These are phyloP conservation scores for Scytalidium lignicola DNA, from an alignment of 2,329 filamentous ascomycete genomes.

Conservation along the genomic window DNA sequence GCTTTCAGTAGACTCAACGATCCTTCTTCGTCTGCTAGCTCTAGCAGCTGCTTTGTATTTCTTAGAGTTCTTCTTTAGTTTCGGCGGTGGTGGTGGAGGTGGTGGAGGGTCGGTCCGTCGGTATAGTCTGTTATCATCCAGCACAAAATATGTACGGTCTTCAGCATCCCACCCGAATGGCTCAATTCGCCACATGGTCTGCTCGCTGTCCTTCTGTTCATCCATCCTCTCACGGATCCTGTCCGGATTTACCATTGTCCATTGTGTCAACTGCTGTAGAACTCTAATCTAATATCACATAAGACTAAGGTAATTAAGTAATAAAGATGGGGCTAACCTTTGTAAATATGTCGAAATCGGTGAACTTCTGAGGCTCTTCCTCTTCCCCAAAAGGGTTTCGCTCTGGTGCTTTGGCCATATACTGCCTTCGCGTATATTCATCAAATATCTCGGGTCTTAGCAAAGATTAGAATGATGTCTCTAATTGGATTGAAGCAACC, in stretches of 20 bases:
- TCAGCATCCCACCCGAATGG: conserved; percentile 84
- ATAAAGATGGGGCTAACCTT: conserved; percentile 51
- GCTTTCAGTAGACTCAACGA: conserved; percentile 39
- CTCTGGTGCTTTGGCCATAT: conserved; percentile 70
- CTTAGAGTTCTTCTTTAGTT: conserved; percentile 61
- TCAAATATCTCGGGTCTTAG: conserved; percentile 80
- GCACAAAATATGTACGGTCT: conserved; percentile 80
- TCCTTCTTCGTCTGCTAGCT: conserved; percentile 67
- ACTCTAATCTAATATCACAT: conserved; percentile 54
- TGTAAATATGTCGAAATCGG: conserved; percentile 74
- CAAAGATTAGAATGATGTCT: conserved; percentile 8
- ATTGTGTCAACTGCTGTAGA: conserved; percentile 82
- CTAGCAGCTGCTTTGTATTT: conserved; percentile 59
- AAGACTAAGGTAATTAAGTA: background rate
- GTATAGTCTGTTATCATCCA: conserved; percentile 93
- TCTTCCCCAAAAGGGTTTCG: conserved; percentile 82
- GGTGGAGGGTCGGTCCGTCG: conserved; percentile 71
- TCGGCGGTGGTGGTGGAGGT: conserved; percentile 48
- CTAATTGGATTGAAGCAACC: conserved; percentile 30
- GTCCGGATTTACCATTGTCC: conserved; percentile 84
- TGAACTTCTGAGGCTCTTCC: conserved; percentile 68
- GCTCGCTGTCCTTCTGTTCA: conserved; percentile 74
- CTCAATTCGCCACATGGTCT: conserved; percentile 78
- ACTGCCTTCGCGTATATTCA: conserved; percentile 88
- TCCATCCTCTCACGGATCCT: conserved; percentile 81